Base-by-base conservation (phyloP, 768 basidiomycete species). In the Phylloporus sp. region DNA sequence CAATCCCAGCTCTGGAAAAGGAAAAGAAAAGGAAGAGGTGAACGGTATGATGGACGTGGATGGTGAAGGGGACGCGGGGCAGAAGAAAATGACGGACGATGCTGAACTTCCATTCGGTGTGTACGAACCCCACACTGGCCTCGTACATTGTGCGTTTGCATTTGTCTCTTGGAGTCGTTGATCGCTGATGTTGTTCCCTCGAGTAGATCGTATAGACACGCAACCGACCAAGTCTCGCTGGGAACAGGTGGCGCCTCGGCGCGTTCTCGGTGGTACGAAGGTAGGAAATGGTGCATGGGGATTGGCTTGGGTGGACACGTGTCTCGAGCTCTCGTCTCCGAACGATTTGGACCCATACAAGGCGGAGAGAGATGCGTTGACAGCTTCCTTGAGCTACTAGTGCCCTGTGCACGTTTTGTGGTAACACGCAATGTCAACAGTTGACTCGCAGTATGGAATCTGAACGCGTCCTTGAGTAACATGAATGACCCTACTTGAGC, bases 231-330 rank as follows among this genome's bases (percentile, higher is more conserved):
- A 65, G 32, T 73, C 70, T 45, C 75, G 75, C 15, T 81, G 84
- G 80, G 82, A 84, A 52, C 66, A 67, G 2, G 43, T 84, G 9
- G 75, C 79, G 8, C 75, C 79, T 50, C 70, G 69, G 27, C 64
- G 57, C 2, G 66, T 86, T 18, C 68, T 87, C 8, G 87, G 86
- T 0, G 86, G 85, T 3, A 78, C 82, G 0, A 87, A 86, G 62
- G 78, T 77, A 2, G 89, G 90, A 7, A 81, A 84, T 55, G 81
- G 79, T 1, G 87, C 84, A 5, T 91, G 90, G 90, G 86, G 77
- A 0, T 62, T 91, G 40, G 84, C 86, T 5, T 88, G 84, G 79
- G 73, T 90, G 17, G 89, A 90, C 49, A 75, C 73, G 0, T 64
- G 67, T 28, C 69, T 76, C 56, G 72, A 75, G 44, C 39, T 71